Base-by-base conservation (phyloP, 2,329 filamentous ascomycete species). In the Venturia asperata region DNA sequence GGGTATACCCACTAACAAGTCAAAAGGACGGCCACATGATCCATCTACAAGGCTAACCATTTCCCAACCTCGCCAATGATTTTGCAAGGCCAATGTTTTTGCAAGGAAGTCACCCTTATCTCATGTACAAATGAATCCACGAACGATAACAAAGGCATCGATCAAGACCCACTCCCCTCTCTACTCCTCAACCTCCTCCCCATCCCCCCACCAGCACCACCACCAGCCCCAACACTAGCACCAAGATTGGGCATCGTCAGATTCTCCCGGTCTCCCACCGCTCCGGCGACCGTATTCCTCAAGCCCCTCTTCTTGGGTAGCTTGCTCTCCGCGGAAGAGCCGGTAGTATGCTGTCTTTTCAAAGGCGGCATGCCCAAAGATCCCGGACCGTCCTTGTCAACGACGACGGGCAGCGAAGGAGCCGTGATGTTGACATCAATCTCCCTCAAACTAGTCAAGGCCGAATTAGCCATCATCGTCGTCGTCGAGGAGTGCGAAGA, bases 371-470 rank as follows among this genome's bases (percentile, higher is more conserved):
- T 69, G 21, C 47, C 47, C 61, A 68, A 69, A 39, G 70, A 68
- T 52, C 68, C 71, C 30, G 64, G 42, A 64, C 74, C 74, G 17
- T 71, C 72, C 30, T 70, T 69, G 61, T 73, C 75, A 49, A 71
- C 71, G 30, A 73, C 70, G 45, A 72, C 71, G 15, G 72, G 68
- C 61, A 72, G 72, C 61, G 69, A 70, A 63, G 65, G 67, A 62
- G 67, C 66, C 58, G 68, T 61, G 61, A 76, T 70, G 66, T 81
- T 82, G 75, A 79, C 74, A 69, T 81, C 79, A n/a, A 81, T 72
- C 68, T 81, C 79, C 63, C 79, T 75, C 21, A 81, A 72, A 65
- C 77, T 72, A 66, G 69, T 65, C 62, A 61, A 65, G 41, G 68
- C 64, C 21, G 67, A 67, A 37, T 67, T 34, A 34, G 66, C 47